These are phyloP conservation scores for Candolleomyces eurysporus DNA, from an alignment of 768 basidiomycete genomes.

Conservation along the genomic window DNA sequence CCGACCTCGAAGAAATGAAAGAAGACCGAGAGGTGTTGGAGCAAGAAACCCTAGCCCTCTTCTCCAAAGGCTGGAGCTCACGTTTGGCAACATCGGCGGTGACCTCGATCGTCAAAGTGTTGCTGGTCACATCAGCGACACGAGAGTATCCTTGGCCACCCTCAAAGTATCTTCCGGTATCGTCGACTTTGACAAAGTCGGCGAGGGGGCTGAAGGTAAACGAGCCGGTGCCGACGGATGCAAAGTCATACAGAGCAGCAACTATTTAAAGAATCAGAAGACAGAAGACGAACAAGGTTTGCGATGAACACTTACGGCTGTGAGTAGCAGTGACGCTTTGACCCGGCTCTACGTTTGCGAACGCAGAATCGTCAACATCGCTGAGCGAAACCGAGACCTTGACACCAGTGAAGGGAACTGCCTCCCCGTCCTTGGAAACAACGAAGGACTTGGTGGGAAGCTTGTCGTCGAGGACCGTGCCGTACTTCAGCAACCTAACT, in stretches of 20 bases:
- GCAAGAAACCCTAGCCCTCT: slow-evolving; percentile 41
- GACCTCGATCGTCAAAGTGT: slow-evolving; percentile 32
- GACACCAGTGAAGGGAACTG: slow-evolving; percentile 41
- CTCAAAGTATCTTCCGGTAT: slow-evolving; percentile 1
- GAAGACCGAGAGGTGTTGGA: slow-evolving; percentile 28
- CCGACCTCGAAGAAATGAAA: slow-evolving; percentile 42
- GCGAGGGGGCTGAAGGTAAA: slow-evolving; percentile 39
- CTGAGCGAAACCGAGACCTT: slow-evolving; percentile 38
- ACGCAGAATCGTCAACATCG: slow-evolving; percentile 38
- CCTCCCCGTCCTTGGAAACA: slow-evolving; percentile 37
- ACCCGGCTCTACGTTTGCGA: slow-evolving; percentile 37
- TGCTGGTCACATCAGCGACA: slow-evolving; percentile 19
- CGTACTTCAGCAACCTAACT: slow-evolving; percentile 44
- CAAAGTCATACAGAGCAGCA: slow-evolving; percentile 42
- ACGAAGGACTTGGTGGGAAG: slow-evolving; percentile 44
- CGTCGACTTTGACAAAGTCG: slow-evolving; percentile 33
- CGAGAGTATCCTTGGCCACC: slow-evolving; percentile 21
- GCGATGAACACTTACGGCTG: slow-evolving; percentile 23
- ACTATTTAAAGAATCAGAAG: slow-evolving; percentile 21
- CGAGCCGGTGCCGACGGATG: slow-evolving; percentile 34
- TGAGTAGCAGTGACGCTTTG: slow-evolving; percentile 37
- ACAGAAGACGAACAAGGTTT: too few relatives aligned
- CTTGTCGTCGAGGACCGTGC: slow-evolving; percentile 42
- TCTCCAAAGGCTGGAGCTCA: slow-evolving; percentile 25
- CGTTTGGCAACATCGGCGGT: slow-evolving; percentile 33